phyloP scores from a whole-genome alignment of 2,329 filamentous ascomycete genomes.

The Monosporascus sp. region DNA sequence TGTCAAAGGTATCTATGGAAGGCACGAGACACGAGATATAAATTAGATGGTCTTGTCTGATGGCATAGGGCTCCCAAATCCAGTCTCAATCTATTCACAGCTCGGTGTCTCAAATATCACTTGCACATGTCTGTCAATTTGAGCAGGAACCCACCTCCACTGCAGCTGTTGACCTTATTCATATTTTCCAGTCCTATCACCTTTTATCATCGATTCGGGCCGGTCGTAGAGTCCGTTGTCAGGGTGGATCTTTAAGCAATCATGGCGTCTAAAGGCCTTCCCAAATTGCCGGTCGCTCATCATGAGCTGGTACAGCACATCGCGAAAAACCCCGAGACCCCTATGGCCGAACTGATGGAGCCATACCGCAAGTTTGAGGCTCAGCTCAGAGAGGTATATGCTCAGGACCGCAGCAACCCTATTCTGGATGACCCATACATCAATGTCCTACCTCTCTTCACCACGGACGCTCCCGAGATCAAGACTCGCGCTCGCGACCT shows the following conservation, averaged over 20 bases:
- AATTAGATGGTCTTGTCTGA: no score
- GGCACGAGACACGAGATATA: no score
- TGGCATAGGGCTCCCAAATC: no score
- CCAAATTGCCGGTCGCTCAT: constrained; percentile 42
- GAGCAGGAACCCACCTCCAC: no score
- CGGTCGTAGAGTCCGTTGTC: not conserved
- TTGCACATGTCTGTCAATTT: no score
- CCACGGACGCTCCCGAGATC: constrained; percentile 48
- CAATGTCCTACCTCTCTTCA: constrained; percentile 64
- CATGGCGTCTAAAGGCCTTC: constrained; percentile 35
- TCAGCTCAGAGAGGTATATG: constrained; percentile 60
- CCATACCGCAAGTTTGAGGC: constrained; percentile 66
- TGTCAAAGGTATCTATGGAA: not conserved
- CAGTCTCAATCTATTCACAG: no score
- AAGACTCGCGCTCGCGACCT: constrained; percentile 59
- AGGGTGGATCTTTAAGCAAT: constrained; percentile 1
- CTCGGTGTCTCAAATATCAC: no score
- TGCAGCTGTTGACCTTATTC: no score
- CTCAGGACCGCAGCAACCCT: constrained; percentile 59
- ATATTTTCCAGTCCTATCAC: not conserved
- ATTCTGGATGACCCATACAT: constrained; percentile 50
- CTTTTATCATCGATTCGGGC: not conserved
- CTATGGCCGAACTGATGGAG: constrained; percentile 53
- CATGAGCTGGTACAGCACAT: constrained; percentile 48
- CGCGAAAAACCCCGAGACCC: constrained; percentile 44